Base-by-base conservation (phyloP, 345 rosid species). In the Lepidium aucheri region DNA sequence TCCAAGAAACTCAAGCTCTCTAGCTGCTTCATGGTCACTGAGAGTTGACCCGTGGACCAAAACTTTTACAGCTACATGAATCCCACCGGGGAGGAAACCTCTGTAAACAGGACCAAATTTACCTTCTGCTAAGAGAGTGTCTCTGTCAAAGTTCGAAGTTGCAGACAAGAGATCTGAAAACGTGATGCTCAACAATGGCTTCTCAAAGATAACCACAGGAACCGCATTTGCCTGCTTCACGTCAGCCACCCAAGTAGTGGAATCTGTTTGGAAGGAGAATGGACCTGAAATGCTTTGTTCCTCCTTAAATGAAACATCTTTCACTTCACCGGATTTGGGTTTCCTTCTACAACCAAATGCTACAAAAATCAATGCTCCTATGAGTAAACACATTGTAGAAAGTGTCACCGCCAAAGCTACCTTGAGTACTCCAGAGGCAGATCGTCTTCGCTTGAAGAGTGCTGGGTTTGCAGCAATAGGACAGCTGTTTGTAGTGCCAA, bases 81-180 rank as follows among this genome's bases (percentile, higher is more conserved):
- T 86, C 69, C 96, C 97, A 67, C 95, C 90, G 3, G 95, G 89
- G n/a, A 92, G 80, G 71, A 87, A 84, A 45, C 96, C 95, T 73
- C 98, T 76, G 40, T 92, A 92, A 28, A 89, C 98, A 2, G 96
- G 98, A 47, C 98, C 98, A 12, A 89, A 92, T 46, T 86, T 92
- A 45, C 98, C 96, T 41, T 89, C 95, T 0, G 95, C 98, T 78
- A 92, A 75, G 53, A 92, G 91, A 44, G 91, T 89, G 62, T 88
- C 96, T 32, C 85, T 77, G 67, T 89, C 98, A 61, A 92, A 92
- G 77, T 70, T 84, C 0, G 96, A 92, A 30, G 96, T 92, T 30
- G 96, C 98, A 60, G 85, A 74, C 66, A 92, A 76, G 80, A 92
- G 91, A 82, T 92, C 95, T 0, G 82, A 95, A 61, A 92, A 92